phyloP scores from a whole-genome alignment of 192 early-diverging fungal species.

The Podila epicladia region DNA sequence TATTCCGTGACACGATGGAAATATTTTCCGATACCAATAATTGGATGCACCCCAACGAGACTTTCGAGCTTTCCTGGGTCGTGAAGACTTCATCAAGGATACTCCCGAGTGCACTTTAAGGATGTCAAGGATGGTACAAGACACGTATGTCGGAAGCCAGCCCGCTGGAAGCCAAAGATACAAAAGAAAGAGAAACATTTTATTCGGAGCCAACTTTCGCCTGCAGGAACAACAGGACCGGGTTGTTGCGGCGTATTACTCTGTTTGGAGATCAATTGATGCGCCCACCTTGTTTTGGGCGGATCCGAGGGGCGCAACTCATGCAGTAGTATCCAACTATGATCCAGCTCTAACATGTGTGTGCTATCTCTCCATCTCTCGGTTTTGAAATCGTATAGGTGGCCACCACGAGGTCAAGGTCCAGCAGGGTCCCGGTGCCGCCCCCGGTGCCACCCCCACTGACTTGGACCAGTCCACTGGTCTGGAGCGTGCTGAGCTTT shows the following conservation, averaged over 20 bases:
- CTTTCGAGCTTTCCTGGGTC: too few species aligned
- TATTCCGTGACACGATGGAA: too few species aligned
- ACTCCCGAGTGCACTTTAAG: too few species aligned
- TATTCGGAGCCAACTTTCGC: not conserved
- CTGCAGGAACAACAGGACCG: too few species aligned
- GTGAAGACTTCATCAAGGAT: too few species aligned
- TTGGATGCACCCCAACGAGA: too few species aligned
- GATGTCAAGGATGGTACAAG: too few species aligned
- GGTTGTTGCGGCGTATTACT: too few species aligned
- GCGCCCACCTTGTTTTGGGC: not conserved
- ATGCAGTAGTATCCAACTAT: not conserved
- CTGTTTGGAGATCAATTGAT: not conserved
- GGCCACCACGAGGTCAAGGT: conserved; percentile 49
- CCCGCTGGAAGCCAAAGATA: too few species aligned
- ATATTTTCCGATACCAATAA: too few species aligned
- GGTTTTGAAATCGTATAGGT: conserved; percentile 15
- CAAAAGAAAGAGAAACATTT: too few species aligned
- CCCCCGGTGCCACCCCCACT: conserved; percentile 79
- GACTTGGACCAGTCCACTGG: conserved; percentile 92
- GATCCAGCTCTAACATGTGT: not conserved
- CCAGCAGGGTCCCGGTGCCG: conserved; percentile 69
- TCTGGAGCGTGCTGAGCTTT: conserved; percentile 88
- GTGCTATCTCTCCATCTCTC: conserved; percentile 2
- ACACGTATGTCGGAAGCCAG: too few species aligned
- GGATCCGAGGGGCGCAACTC: conserved; percentile 1